Evolutionary conservation across 805 yeast species (phyloP).

Genomic region (Spencermartinsiella europaea): DNA sequence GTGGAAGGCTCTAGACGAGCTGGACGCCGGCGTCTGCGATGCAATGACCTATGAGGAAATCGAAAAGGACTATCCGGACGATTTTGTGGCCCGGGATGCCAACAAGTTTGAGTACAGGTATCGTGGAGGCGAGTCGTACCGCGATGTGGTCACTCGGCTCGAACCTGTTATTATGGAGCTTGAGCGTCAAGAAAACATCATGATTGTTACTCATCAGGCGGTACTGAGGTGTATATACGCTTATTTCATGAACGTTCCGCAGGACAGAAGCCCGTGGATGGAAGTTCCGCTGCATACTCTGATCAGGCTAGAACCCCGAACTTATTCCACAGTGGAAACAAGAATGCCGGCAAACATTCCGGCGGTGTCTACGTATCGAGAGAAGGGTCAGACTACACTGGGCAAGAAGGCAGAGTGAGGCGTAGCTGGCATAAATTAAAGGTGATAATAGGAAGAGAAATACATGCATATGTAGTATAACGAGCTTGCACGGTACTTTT

Average conservation of each 20-base stretch:
- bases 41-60: slow-evolving; percentile 95
- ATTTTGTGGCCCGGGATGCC: slow-evolving; percentile 91
- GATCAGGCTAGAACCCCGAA: slow-evolving; percentile 91
- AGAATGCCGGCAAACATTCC: slow-evolving; percentile 94
- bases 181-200: slow-evolving; percentile 92
- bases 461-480: too few species aligned
- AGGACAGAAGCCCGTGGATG: slow-evolving; percentile 98
- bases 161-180: slow-evolving; percentile 99
- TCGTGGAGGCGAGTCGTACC: slow-evolving; percentile 94
- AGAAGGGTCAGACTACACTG: slow-evolving; percentile 54
- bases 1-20: slow-evolving; percentile 96
- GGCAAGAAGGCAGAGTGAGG: slow-evolving; percentile 6
- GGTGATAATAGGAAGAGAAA: neutral
- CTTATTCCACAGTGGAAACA: slow-evolving; percentile 82
- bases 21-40: slow-evolving; percentile 97
- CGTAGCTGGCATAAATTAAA: too few species aligned
- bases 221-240: slow-evolving; percentile 95
- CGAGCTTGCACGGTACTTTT: too few species aligned
- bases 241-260: slow-evolving; percentile 97
- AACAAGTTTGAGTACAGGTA: slow-evolving; percentile 93
- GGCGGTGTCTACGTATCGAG: slow-evolving; percentile 95
- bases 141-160: slow-evolving; percentile 88
- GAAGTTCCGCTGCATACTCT: slow-evolving; percentile 94
- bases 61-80: slow-evolving; percentile 80
- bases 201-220: slow-evolving; percentile 97